Evolutionary conservation across 305 asterid species (phyloP).

Genomic region (Fraxinus latifolia): DNA sequence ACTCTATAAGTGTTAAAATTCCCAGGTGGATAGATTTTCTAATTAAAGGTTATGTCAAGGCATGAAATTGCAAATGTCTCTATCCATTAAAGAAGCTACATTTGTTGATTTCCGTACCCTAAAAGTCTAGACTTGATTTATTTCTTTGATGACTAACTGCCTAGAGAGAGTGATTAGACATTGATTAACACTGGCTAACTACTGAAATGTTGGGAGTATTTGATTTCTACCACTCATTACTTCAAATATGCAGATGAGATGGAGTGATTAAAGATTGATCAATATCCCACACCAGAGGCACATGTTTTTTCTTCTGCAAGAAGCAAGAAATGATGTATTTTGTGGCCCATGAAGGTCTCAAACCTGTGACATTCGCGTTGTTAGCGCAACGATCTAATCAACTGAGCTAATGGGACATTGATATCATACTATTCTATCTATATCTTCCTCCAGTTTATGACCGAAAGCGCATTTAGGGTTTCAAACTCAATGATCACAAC

Average conservation of each 20-base stretch:
- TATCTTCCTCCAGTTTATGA: neutral
- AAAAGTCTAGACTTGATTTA: neutral
- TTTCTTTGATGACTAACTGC: neutral
- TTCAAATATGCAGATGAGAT: neutral
- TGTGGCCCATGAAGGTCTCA: conserved; percentile 58
- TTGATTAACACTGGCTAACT: neutral
- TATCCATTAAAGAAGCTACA: neutral
- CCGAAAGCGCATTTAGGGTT: neutral
- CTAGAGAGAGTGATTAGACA: neutral
- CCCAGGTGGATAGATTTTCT: neutral
- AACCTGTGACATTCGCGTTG: conserved; percentile 86
- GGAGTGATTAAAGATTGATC: neutral
- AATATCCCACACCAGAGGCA: neutral
- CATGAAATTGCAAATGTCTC: neutral
- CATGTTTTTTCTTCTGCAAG: neutral
- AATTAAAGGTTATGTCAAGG: neutral
- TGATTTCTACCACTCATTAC: neutral
- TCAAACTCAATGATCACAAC: neutral
- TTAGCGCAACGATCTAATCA: conserved; percentile 87
- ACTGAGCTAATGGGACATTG: conserved; percentile 69
- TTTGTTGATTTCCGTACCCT: neutral
- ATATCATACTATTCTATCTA: too few species aligned
- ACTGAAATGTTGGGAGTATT: neutral
- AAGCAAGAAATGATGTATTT: neutral
- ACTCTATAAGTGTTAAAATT: neutral